Base-by-base conservation (phyloP, 2,329 filamentous ascomycete species). In the Elsinoe arachidis region DNA sequence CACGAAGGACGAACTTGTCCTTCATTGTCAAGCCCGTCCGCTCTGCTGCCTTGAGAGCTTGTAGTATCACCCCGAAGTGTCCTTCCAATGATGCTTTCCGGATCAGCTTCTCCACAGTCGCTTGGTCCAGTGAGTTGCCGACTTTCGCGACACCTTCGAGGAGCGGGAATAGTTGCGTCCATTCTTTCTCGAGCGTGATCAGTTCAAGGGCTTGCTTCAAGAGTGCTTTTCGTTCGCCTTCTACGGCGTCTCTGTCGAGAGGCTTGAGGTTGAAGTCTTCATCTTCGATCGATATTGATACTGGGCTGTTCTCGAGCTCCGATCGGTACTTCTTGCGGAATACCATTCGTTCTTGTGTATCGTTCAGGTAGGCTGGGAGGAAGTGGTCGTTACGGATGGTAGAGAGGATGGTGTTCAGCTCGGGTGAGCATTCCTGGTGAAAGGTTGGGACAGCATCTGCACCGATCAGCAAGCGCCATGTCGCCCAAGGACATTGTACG, bases 311-410 rank as follows among this genome's bases (percentile, higher is more conserved):
- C 51, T 72, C 66, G 35, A 78, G 71, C 38, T 69, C 68, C 44
- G 72, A 64, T n/a, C 66, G 66, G 66, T 73, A 67, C 35, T 72
- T 70, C 15, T 67, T 59, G 46, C 65, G 64, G 67, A 72, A 76
- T 61, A 78, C 71, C 30, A 78, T 70, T 58, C 69, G 66, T 30
- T 68, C 63, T 61, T 78, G 74, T 38, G 68, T 67, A 14, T 63
- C 60, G 58, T 67, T 70, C 55, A 79, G 70, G 63, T 75, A 72
- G 46, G 65, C 63, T 11, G 76, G 76, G 19, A 78, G 68, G 58
- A 78, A 70, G 62, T 77, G 64, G 53, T 73, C 72, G 46, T 66
- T 67, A 60, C 76, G 75, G 55, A 77, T 65, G 9, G 61, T 67
- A 5, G 65, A 61, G 58, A 78, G 72, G 35, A 74, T 61, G 17